Evolutionary conservation across 2,329 filamentous ascomycete genomes (phyloP).

Genomic region (Sclerotinia sclerotiorum): DNA sequence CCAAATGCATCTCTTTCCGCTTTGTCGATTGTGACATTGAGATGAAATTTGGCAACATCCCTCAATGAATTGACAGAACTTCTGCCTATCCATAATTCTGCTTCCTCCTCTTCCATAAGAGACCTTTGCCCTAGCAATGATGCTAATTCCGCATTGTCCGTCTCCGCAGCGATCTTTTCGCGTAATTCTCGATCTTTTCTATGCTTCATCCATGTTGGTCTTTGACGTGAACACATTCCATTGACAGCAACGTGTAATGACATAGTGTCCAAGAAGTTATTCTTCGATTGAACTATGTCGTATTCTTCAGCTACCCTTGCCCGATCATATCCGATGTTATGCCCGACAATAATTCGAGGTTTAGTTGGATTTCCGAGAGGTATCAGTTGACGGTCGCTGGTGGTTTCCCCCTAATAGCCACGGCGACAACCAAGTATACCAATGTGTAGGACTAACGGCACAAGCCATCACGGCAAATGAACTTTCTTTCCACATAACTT

Average conservation of each 20-base stretch:
- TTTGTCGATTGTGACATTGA: slow-evolving; percentile 90
- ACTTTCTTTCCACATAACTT: slow-evolving; percentile 93
- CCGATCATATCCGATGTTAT: slow-evolving; percentile 94
- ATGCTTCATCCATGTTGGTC: slow-evolving; percentile 96
- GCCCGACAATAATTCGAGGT: slow-evolving; percentile 80
- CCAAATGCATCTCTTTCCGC: slow-evolving; percentile 82
- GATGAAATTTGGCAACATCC: slow-evolving; percentile 95
- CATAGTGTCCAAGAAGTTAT: slow-evolving; percentile 95
- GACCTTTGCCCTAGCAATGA: slow-evolving; percentile 66
- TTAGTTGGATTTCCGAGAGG: slow-evolving; percentile 76
- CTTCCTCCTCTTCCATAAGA: slow-evolving; percentile 76
- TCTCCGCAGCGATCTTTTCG: slow-evolving; percentile 73
- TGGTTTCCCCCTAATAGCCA: slow-evolving; percentile 83
- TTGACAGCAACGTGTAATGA: slow-evolving; percentile 96
- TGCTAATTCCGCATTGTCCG: slow-evolving; percentile 68
- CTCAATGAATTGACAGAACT: slow-evolving; percentile 94
- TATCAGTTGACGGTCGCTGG: slow-evolving; percentile 76
- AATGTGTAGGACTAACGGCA: slow-evolving; percentile 81
- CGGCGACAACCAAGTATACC: slow-evolving; percentile 97
- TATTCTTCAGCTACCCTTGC: slow-evolving; percentile 90
- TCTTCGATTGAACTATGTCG: slow-evolving; percentile 74
- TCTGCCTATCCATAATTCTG: slow-evolving; percentile 86
- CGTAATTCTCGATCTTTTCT: slow-evolving; percentile 84
- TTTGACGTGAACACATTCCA: slow-evolving; percentile 96
- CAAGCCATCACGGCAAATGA: slow-evolving; percentile 96